phyloP scores from a whole-genome alignment of 2,329 filamentous ascomycete genomes.

The Annulohypoxylon truncatum region DNA sequence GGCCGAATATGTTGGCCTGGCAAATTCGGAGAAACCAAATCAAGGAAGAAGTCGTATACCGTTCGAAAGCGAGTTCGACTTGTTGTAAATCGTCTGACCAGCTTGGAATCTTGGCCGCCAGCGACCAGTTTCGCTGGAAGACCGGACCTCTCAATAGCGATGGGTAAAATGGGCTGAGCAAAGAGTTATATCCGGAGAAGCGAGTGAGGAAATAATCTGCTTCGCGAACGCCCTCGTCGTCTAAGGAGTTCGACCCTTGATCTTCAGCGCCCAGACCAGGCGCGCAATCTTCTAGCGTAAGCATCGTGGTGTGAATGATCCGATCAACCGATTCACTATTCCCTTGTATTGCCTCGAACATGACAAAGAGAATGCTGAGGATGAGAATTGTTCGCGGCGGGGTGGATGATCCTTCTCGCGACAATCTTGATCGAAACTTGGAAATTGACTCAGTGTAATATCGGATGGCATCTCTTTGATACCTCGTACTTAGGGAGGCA shows the following conservation, averaged over 20 bases:
- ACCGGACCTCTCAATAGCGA: slow-evolving; percentile 18
- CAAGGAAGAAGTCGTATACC: slow-evolving; percentile 26
- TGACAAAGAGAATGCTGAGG: slow-evolving; percentile 35
- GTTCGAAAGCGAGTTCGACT: slow-evolving; percentile 20
- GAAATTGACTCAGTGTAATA: slow-evolving; percentile 34
- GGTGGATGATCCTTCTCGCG: slow-evolving; percentile 18
- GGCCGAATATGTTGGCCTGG: slow-evolving; percentile 5
- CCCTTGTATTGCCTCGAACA: slow-evolving; percentile 39
- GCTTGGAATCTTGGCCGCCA: slow-evolving; percentile 2
- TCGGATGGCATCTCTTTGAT: slow-evolving; percentile 31
- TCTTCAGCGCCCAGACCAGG: not conserved
- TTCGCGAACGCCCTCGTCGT: slow-evolving; percentile 39
- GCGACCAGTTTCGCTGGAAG: slow-evolving; percentile 7
- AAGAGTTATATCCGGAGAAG: slow-evolving; percentile 27
- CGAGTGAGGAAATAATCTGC: slow-evolving; percentile 36
- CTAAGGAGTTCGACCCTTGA: slow-evolving; percentile 13
- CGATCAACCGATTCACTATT: slow-evolving; percentile 31
- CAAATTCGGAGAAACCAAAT: slow-evolving; percentile 28
- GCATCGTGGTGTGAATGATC: slow-evolving; percentile 24
- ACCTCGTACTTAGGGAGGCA: slow-evolving; percentile 3
- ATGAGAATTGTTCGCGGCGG: slow-evolving; percentile 30
- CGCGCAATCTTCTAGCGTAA: slow-evolving; percentile 22
- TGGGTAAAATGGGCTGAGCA: slow-evolving; percentile 27
- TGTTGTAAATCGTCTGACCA: not conserved
- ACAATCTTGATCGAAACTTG: slow-evolving; percentile 22